Base-by-base conservation (phyloP, 2,329 filamentous ascomycete genomes). In the Colletotrichum sp. region DNA sequence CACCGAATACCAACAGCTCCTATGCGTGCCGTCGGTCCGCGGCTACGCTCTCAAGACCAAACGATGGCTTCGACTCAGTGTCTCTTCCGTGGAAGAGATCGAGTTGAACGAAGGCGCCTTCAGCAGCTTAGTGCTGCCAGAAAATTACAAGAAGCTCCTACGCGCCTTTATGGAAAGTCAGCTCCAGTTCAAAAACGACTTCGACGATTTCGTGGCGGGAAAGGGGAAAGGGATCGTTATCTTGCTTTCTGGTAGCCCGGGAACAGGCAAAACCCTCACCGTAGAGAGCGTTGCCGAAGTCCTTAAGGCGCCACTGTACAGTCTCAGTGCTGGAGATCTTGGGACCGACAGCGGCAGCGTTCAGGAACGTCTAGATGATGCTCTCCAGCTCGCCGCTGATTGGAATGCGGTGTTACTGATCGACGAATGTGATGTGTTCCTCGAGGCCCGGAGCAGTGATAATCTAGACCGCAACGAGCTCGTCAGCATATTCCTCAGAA, bases 321-420 rank as follows among this genome's bases (percentile, higher is more conserved):
- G 55, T 59, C 55, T 59, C n/a, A 59, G 24, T 15, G 55, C 55
- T 18, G 55, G 55, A 0, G 55, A 59, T 59, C 55, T 59, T 1
- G 55, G 55, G 24, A 59, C 55, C 21, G 55, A 28, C 55, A 59
- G 55, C 55, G 55, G 26, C 21, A 28, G 10, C 26, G 55, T 59
- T 59, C 55, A 59, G 26, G 24, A 28, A 28, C 55, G 55, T 18
- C 8, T 59, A 10, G 55, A 59, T 59, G 55, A 59, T 28, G 67
- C 55, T 3, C 67, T 69, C n/a, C 28, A 69, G 8, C 24, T 60
- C 15, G 52, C 55, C 9, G 52, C 49, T 18, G 30, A 34, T 12
- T 98, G 95, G 95, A 94, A 95, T 24, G 95, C 95, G 0, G 94
- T 98, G 8, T 87, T 98, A 0, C 90, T 98, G 3, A 90, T 98